These are phyloP conservation scores for Aspergillus eucalypticola DNA, from an alignment of 2,329 filamentous ascomycete genomes.

Conservation along the genomic window DNA sequence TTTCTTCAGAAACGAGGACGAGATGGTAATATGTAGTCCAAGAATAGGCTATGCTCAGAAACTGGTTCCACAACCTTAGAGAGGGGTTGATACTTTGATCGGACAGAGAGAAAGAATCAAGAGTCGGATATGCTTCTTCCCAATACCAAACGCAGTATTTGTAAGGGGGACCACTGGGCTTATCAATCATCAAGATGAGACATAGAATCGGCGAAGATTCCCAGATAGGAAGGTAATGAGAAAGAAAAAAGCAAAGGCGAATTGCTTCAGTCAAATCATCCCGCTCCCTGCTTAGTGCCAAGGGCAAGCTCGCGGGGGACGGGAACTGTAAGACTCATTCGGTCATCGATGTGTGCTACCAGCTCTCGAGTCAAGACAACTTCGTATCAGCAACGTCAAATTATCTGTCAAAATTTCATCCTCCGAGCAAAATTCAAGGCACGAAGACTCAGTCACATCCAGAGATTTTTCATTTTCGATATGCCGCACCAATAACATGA, in stretches of 20 bases:
- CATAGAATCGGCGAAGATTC: not conserved
- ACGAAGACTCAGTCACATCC: conserved; percentile 13
- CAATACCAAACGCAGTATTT: not conserved
- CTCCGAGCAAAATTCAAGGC: conserved; percentile 5
- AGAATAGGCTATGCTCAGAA: not conserved
- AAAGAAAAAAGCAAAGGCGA: conserved; percentile 8
- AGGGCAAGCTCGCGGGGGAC: conserved; percentile 13
- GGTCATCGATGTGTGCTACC: conserved; percentile 19
- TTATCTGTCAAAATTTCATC: conserved; percentile 5
- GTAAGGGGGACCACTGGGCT: not conserved
- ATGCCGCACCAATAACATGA: conserved; percentile 20
- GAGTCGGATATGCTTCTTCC: not conserved
- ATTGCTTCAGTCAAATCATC: conserved; percentile 17
- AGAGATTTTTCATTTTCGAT: conserved; percentile 7
- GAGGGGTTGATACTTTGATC: not conserved
- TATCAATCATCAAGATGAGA: conserved; percentile 1
- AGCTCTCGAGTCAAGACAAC: conserved; percentile 18
- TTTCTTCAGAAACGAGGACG: conserved; percentile 11
- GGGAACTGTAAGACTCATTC: conserved; percentile 13
- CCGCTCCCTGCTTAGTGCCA: conserved; percentile 20
- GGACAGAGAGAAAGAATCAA: not conserved
- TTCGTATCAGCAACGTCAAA: conserved; percentile 17
- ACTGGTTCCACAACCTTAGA: not conserved
- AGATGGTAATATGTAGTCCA: not conserved
- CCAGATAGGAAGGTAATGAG: not conserved